A percentile compares a stretch with the other conserved stretches of the same genome.
Conservation (phyloP, 2,329 filamentous ascomycete genomes). For the Aureobasidium sp. region DNA sequence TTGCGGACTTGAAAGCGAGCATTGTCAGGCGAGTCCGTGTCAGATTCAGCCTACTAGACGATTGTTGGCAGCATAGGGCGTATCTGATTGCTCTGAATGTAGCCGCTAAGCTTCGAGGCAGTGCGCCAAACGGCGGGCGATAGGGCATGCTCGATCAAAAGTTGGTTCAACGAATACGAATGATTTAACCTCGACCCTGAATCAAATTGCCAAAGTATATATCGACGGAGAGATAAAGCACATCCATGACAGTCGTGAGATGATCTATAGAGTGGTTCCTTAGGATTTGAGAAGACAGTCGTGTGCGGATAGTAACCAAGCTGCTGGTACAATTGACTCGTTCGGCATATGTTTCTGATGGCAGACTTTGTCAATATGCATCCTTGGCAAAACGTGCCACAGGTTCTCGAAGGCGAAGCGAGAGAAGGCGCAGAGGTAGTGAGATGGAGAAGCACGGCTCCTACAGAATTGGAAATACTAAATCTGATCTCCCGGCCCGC, state of each 20-base stretch:
- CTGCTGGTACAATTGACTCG: no score
- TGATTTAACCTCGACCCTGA: neutral
- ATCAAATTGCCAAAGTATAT: neutral
- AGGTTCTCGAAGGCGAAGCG: neutral
- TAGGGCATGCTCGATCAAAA: neutral
- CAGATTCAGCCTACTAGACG: neutral
- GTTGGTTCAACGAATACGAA: neutral
- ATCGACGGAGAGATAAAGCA: neutral
- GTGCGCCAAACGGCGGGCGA: neutral
- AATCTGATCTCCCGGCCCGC: slow-evolving; percentile 9
- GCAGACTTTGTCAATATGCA: no score
- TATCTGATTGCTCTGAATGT: neutral
- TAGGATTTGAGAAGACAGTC: neutral
- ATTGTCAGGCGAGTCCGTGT: neutral
- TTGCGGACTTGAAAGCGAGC: neutral
- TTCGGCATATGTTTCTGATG: no score
- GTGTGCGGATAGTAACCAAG: no score
- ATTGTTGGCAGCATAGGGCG: neutral
- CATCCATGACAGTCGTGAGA: neutral
- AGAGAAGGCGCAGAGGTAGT: neutral
- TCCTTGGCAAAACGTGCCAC: neutral
- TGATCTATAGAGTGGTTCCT: neutral
- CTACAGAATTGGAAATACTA: neutral
- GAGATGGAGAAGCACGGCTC: neutral
- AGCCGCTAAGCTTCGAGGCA: neutral